A percentile compares a stretch with the other conserved stretches of the same genome.
Evolutionary conservation across 2,329 filamentous ascomycete species (phyloP).

Genomic region (Colletotrichum noveboracense): DNA sequence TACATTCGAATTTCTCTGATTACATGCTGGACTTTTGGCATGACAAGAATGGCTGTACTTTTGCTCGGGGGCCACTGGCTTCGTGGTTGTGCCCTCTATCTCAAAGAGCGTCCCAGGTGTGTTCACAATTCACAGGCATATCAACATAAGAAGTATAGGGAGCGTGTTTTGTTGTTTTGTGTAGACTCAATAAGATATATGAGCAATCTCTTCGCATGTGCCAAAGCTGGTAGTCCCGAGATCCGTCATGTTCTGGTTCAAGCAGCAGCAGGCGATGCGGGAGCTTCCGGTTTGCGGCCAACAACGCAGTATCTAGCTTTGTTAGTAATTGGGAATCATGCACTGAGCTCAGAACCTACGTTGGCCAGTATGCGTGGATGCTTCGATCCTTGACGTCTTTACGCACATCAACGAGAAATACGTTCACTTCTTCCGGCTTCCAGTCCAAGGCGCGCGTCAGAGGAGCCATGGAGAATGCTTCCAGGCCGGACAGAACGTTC

Average conservation of each 20-base stretch:
- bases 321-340: too few species aligned
- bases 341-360: not conserved
- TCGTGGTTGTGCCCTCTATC: not conserved
- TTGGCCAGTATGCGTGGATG: not conserved
- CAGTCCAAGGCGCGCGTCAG: not conserved
- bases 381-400: not conserved
- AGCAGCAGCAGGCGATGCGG: not conserved
- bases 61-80: not conserved
- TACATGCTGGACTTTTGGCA: not conserved
- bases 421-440: not conserved
- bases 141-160: not conserved
- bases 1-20: not conserved
- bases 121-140: not conserved
- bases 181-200: not conserved
- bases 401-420: not conserved
- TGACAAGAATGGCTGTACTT: accelerated
- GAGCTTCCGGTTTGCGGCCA: not conserved
- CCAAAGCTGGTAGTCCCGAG: not conserved
- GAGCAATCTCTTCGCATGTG: not conserved
- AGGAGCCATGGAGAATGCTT: not conserved
- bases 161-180: not conserved
- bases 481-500: not conserved
- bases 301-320: not conserved
- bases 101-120: not conserved
- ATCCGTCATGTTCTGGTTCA: not conserved